phyloP scores from a whole-genome alignment of 2,329 filamentous ascomycete species.

The Hirsutella minnesotensis region DNA sequence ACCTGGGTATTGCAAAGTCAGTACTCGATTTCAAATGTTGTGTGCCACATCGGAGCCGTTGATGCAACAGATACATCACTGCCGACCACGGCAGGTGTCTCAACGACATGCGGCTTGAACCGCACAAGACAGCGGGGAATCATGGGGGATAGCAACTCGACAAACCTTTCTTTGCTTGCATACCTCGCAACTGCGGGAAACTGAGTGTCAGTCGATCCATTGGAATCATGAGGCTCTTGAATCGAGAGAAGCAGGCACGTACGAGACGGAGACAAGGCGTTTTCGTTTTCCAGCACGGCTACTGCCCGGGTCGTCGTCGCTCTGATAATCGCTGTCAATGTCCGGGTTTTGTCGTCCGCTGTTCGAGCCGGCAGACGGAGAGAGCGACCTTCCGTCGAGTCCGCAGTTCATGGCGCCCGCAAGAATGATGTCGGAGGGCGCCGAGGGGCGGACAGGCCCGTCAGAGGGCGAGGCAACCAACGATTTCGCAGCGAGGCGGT shows the following conservation, averaged over 20 bases:
- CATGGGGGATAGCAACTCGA: no score
- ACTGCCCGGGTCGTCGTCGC: conserved; percentile 34
- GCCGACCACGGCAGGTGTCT: background rate
- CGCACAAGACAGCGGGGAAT: background rate
- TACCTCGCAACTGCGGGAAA: conserved; percentile 50
- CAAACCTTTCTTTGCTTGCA: conserved; percentile 71
- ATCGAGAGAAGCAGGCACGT: background rate
- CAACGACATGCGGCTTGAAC: background rate
- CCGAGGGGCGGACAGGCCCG: conserved; percentile 1
- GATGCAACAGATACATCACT: background rate
- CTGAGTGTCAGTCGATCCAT: conserved; percentile 22
- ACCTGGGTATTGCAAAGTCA: conserved; percentile 31
- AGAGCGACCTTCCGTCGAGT: conserved; percentile 7
- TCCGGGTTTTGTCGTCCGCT: conserved; percentile 22
- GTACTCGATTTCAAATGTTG: no score
- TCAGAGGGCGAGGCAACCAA: background rate
- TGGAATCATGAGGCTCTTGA: background rate
- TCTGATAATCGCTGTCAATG: conserved; percentile 38
- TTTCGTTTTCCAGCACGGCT: conserved; percentile 40
- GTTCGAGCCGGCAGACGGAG: conserved; percentile 10
- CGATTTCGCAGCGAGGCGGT: no score
- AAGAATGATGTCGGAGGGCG: background rate
- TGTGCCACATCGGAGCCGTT: no score
- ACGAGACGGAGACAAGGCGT: conserved; percentile 50
- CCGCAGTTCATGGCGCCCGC: conserved; percentile 11